Conservation (phyloP, 768 basidiomycete genomes). For the Trametes elegans region DNA sequence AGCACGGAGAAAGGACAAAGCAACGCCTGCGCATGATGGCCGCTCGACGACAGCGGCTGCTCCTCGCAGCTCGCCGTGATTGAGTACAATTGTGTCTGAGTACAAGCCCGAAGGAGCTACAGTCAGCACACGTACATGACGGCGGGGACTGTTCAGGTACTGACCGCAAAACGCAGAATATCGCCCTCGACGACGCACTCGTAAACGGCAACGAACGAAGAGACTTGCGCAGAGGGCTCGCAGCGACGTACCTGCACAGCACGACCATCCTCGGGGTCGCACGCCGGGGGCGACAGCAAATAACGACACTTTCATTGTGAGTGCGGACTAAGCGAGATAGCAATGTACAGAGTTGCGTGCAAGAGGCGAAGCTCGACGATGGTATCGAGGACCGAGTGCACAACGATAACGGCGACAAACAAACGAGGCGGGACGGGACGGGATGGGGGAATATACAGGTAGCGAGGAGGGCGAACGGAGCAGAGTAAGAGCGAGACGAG, state of each 20-base stretch:
- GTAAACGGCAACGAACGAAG: no score
- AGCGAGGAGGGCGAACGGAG: neutral
- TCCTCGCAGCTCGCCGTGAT: no score
- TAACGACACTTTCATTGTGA: neutral
- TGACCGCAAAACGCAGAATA: neutral
- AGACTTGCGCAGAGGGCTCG: neutral
- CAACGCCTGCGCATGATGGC: no score
- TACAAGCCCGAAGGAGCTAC: neutral
- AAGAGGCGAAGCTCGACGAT: no score
- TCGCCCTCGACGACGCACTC: neutral
- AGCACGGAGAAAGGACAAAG: no score
- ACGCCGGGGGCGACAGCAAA: constrained; percentile 1
- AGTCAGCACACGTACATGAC: neutral
- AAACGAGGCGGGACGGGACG: neutral
- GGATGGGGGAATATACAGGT: neutral
- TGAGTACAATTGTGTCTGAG: no score
- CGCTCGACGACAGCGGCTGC: no score
- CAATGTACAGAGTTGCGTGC: neutral
- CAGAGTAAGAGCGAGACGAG: neutral
- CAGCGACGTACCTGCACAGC: neutral
- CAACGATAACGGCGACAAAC: neutral
- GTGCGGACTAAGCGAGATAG: neutral
- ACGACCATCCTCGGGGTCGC: neutral
- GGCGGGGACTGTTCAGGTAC: no score
- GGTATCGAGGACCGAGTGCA: neutral